phyloP scores from a whole-genome alignment of 2,329 filamentous ascomycete species.

The Talaromyces marneffei region DNA sequence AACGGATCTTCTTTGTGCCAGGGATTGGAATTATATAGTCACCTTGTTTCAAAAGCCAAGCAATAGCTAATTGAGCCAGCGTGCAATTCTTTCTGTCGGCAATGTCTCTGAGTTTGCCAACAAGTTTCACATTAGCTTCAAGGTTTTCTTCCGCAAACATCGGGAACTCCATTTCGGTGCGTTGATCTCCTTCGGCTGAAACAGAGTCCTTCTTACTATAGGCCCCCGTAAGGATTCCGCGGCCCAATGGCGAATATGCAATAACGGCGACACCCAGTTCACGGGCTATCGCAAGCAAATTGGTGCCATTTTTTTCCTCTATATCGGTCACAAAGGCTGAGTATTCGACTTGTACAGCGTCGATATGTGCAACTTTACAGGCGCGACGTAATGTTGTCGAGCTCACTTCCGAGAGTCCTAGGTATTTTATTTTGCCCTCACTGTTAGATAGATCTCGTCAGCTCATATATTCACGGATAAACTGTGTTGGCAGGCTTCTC shows the following conservation, averaged over 20 bases:
- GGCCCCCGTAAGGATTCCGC: conserved; percentile 20
- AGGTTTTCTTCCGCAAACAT: background rate
- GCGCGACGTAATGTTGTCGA: conserved; percentile 48
- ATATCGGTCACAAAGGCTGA: conserved; percentile 47
- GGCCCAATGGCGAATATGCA: conserved; percentile 33
- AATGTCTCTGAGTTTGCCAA: conserved; percentile 37
- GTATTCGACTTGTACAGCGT: conserved; percentile 52
- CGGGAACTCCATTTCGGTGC: background rate
- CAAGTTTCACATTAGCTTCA: conserved; percentile 20
- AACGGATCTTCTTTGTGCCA: conserved; percentile 20
- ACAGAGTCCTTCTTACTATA: conserved; percentile 1
- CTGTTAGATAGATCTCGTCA: conserved; percentile 18
- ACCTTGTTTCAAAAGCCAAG: conserved; percentile 59
- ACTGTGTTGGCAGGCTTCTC: background rate
- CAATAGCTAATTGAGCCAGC: conserved; percentile 54
- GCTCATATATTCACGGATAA: background rate
- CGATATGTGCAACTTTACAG: conserved; percentile 44
- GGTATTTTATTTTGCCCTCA: conserved; percentile 50
- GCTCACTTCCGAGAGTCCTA: conserved; percentile 48
- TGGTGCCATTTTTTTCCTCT: conserved; percentile 30
- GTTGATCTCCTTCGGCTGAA: background rate
- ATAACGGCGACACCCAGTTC: conserved; percentile 40
- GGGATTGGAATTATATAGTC: conserved; percentile 27
- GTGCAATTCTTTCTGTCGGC: conserved; percentile 53
- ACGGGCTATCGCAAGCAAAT: conserved; percentile 34